Evolutionary conservation across 371 early-diverging fungal genomes (phyloP), one percentile per base, ranked within the genome.

Genomic region (Phascolomyces articulosus): DNA sequence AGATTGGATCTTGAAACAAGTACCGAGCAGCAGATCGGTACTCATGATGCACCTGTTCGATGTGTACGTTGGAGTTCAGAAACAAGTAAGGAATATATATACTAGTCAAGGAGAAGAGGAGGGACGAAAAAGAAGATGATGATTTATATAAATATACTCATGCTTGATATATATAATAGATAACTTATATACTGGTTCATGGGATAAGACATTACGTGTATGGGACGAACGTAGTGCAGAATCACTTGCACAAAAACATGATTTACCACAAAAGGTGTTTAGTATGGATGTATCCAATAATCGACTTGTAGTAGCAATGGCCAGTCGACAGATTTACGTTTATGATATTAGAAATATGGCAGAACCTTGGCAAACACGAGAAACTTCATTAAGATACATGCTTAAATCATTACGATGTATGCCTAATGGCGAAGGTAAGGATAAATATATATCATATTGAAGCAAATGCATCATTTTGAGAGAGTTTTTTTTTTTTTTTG

Each of bases 271-370:
- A 24, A 82, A 82, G 69, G 90, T 96, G 6, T 95, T 91, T 68
- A 88, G 95, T 16, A 84, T 97, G 83, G 94, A 95, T 62, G 67
- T 87, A 10, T 70, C 74, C 38, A 77, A 88, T 21, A 71, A 91
- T 62, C 86, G 85, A 54, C 75, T 97, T 8, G 96, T 93, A 0
- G 89, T 95, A 0, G 97, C 93, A 2, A 87, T 92, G 74, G 93
- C 95, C 2, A 89, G 87, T 6, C 82, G 96, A 24, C 82, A 80
- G 18, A 85, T 96, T 23, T 75, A 83, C 59, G 82, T 98, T 26
- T 98, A 93, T 69, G 97, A 98, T 68, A 74, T 92, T 53, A 79
- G 93, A 49, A 90, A 93, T 59, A 86, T 95, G 84, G 77, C 78
- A n/a, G 74, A 83, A 28, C 83, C 95, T 3, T 64, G 91, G 56